Conservation (phyloP, 2,329 filamentous ascomycete genomes). For the Ceratocystis albifundus region DNA sequence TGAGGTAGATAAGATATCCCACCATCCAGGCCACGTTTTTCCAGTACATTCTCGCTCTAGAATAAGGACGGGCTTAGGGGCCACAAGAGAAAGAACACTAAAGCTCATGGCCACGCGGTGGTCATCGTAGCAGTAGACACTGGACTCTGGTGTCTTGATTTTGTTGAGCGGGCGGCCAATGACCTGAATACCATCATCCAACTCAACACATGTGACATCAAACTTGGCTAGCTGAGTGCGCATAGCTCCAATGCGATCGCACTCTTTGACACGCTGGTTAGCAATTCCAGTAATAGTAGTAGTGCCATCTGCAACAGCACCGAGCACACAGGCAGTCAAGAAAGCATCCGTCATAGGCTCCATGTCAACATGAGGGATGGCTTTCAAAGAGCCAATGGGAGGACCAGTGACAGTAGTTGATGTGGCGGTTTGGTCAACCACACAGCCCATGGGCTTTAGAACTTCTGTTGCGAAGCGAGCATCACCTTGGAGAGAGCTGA, state of each 20-base stretch:
- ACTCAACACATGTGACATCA: conserved; percentile 71
- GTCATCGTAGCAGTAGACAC: conserved; percentile 89
- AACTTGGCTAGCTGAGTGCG: conserved; percentile 89
- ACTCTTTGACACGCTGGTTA: conserved; percentile 96
- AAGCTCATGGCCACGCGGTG: conserved; percentile 98
- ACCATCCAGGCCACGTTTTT: conserved; percentile 99
- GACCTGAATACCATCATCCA: conserved; percentile 86
- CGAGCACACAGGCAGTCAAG: conserved; percentile 84
- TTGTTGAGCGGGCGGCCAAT: conserved; percentile 40
- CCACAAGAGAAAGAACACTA: conserved; percentile 67
- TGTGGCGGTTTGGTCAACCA: conserved; percentile 67
- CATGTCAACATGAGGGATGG: conserved; percentile 82
- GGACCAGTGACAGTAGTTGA: conserved; percentile 93
- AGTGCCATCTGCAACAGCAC: conserved; percentile 70
- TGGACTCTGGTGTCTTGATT: conserved; percentile 46
- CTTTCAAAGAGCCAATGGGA: conserved; percentile 57
- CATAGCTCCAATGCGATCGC: conserved; percentile 94
- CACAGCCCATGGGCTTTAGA: conserved; percentile 83
- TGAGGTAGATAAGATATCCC: conserved; percentile 71
- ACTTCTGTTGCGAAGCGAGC: conserved; percentile 88
- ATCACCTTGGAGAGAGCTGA: conserved; percentile 83
- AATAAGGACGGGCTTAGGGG: conserved; percentile 61
- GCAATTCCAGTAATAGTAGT: conserved; percentile 90
- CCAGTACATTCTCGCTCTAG: conserved; percentile 85
- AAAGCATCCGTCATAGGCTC: conserved; percentile 99